Percentiles rank a stretch among this genome's conserved stretches.
phyloP scores from a whole-genome alignment of 2,329 filamentous ascomycete species.

The Fusarium xyrophilum region DNA sequence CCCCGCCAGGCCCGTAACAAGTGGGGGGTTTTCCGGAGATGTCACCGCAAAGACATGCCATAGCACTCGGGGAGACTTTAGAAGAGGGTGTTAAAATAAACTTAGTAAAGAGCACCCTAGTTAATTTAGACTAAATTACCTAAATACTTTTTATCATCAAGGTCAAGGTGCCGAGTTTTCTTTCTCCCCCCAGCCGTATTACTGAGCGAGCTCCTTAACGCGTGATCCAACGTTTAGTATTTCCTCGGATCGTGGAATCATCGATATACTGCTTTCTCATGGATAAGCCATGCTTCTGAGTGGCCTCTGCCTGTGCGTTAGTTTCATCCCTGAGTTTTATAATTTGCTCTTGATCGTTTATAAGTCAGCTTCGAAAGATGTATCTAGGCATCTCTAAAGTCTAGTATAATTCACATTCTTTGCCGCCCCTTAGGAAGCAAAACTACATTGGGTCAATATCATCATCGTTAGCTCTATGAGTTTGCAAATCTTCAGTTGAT shows the following conservation, averaged over 20 bases:
- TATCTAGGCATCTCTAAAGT: background rate
- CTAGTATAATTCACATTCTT: background rate
- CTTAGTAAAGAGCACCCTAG: background rate
- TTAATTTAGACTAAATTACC: background rate
- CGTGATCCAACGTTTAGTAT: conserved; percentile 1
- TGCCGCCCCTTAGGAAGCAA: too few relatives aligned
- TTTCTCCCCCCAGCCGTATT: background rate
- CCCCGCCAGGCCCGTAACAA: conserved; percentile 12
- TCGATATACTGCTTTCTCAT: background rate
- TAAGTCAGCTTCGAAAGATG: background rate
- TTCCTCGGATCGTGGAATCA: conserved; percentile 13
- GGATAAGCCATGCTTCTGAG: background rate
- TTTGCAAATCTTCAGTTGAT: too few relatives aligned
- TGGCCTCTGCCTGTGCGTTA: too few relatives aligned
- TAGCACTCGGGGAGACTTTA: background rate
- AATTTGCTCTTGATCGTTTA: background rate
- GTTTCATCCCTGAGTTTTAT: background rate
- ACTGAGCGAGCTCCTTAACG: conserved; percentile 1
- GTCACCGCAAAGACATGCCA: background rate
- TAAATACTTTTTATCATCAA: background rate
- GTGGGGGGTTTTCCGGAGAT: conserved; percentile 22
- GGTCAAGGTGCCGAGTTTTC: background rate
- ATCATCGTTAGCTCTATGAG: too few relatives aligned
- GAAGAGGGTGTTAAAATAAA: background rate
- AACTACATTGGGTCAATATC: too few relatives aligned